These are phyloP conservation scores for Chiua virens DNA, from an alignment of 768 basidiomycete genomes.

Conservation along the genomic window DNA sequence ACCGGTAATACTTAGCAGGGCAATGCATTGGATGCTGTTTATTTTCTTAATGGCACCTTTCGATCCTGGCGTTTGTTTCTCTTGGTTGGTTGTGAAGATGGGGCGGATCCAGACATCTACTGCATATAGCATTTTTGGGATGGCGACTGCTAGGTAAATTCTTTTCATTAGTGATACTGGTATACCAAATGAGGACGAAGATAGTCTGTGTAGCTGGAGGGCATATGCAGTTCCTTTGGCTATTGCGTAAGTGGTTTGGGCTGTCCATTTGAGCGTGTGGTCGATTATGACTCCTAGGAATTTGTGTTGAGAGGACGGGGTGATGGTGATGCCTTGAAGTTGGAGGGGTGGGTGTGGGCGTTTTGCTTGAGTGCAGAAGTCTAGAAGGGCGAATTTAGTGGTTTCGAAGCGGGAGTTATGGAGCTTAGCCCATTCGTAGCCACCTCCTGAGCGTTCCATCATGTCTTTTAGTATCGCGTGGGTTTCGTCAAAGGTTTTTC, in stretches of 20 bases:
- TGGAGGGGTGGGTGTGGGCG: too few relatives aligned
- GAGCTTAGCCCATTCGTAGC: constrained; percentile 15
- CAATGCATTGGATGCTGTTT: neutral
- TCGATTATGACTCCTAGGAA: neutral
- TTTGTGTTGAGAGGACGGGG: neutral
- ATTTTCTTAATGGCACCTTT: neutral
- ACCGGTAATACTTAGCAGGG: neutral
- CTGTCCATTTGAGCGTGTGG: neutral
- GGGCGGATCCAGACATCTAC: constrained; percentile 23
- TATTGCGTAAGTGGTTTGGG: neutral
- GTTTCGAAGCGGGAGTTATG: constrained; percentile 28
- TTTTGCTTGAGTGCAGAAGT: constrained; percentile 1
- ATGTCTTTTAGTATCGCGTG: constrained; percentile 23
- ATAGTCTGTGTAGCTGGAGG: too few relatives aligned
- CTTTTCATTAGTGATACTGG: too few relatives aligned
- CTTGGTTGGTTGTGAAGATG: neutral
- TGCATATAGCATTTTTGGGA: constrained; percentile 35
- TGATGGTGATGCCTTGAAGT: neutral
- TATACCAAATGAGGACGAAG: too few relatives aligned
- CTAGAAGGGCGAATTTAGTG: constrained; percentile 18
- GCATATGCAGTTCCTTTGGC: neutral
- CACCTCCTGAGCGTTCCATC: constrained; percentile 27
- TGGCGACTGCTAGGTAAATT: constrained; percentile 10
- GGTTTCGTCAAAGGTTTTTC: constrained; percentile 19
- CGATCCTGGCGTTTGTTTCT: neutral